Conservation (phyloP, 2,329 filamentous ascomycete species). For the Coniella vitis region DNA sequence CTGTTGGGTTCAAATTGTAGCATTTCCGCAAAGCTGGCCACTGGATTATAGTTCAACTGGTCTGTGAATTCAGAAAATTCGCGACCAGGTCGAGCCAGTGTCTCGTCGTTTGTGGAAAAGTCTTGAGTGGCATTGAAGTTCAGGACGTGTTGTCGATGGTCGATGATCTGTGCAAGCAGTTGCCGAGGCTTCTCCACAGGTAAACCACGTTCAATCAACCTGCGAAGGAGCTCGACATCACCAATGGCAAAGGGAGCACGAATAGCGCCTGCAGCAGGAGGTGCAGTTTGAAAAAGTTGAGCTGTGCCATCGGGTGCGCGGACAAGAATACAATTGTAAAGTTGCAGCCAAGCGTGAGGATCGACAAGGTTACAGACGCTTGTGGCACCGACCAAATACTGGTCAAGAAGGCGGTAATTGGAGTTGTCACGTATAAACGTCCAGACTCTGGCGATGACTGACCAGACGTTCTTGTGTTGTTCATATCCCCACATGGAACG, state of each 20-base stretch:
- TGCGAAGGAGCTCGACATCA: constrained; percentile 7
- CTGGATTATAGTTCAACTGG: background rate
- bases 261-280: background rate
- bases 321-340: constrained; percentile 1
- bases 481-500: constrained; percentile 10
- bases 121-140: background rate
- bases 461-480: constrained; percentile 3
- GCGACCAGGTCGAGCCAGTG: background rate
- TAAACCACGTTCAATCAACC: background rate
- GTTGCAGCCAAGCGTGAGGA: background rate
- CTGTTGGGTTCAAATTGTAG: background rate
- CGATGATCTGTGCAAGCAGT: background rate
- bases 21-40: background rate
- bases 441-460: constrained; percentile 5
- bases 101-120: background rate
- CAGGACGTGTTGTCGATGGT: constrained; percentile 4
- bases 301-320: background rate
- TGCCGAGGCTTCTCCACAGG: background rate
- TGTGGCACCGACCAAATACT: background rate
- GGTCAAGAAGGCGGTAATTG: background rate
- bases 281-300: background rate
- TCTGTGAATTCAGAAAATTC: background rate
- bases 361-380: background rate
- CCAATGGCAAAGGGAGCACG: background rate
- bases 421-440: constrained; percentile 10